Percentiles rank a stretch among this genome's conserved stretches.
These are phyloP conservation scores for Lichtheimia hyalospora DNA, from an alignment of 371 early-diverging fungal genomes.

Conservation along the genomic window DNA sequence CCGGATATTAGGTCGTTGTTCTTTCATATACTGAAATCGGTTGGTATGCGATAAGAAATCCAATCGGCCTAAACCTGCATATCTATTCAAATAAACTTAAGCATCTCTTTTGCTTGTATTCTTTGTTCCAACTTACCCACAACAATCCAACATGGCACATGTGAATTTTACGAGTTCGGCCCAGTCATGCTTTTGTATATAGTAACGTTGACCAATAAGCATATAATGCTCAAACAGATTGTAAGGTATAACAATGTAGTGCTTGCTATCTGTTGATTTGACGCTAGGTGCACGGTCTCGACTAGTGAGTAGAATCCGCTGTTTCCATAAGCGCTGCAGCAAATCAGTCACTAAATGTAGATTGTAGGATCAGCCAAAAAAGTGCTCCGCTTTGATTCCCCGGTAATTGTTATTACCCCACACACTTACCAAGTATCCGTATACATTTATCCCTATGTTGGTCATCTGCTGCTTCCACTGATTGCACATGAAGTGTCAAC, in stretches of 20 bases:
- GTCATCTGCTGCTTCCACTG: slow-evolving; percentile 14
- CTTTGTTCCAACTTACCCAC: slow-evolving; percentile 25
- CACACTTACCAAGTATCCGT: slow-evolving; percentile 24
- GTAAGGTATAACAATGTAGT: slow-evolving; percentile 37
- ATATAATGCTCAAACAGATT: slow-evolving; percentile 44
- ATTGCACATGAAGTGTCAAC: slow-evolving; percentile 30
- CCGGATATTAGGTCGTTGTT: slow-evolving; percentile 30
- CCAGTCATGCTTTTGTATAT: slow-evolving; percentile 41
- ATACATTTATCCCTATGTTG: slow-evolving; percentile 33
- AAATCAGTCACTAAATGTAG: slow-evolving; percentile 33
- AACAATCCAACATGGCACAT: slow-evolving; percentile 37
- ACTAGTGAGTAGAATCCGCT: slow-evolving; percentile 30
- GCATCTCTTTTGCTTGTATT: not conserved
- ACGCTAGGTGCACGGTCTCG: slow-evolving; percentile 35
- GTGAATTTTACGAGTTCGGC: slow-evolving; percentile 36
- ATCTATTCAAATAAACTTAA: slow-evolving; percentile 8
- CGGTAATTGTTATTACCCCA: not conserved
- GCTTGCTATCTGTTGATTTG: slow-evolving; percentile 44
- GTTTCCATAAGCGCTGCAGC: slow-evolving; percentile 44
- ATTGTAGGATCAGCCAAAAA: not conserved
- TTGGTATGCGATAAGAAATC: slow-evolving; percentile 29
- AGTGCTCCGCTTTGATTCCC: not conserved
- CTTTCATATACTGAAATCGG: slow-evolving; percentile 39
- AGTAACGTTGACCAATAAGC: slow-evolving; percentile 40
- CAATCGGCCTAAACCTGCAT: slow-evolving; percentile 27